Base-by-base conservation (phyloP, 371 early-diverging fungal species). In the Mucor piriformis region DNA sequence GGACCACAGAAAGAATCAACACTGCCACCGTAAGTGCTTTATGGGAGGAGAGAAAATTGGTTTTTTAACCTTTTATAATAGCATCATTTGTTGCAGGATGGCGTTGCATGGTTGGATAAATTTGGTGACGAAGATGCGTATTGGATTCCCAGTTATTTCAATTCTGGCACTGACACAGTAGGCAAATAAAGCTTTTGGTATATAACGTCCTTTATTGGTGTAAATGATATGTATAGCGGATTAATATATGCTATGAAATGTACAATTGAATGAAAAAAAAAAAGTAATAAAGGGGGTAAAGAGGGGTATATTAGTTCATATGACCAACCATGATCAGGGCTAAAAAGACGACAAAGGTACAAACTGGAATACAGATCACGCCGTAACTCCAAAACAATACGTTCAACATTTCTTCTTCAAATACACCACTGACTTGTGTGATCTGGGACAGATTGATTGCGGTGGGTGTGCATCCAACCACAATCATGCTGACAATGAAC, bases 81-180 rank as follows among this genome's bases (percentile, higher is more conserved):
- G 90, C 83, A 90, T 52, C 85, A 85, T 33, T 69, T 94, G 57
- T 63, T 94, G 55, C 83, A 89, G 37, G 90, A 93, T 48, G 90
- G 92, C 3, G 74, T 95, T 34, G 88, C 90, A 54, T 95, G 95
- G 95, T 72, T 93, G 16, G 95, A 95, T 67, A 65, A 70, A 35
- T 88, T 89, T 64, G 82, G 74, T 21, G 70, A 77, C 4, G 69
- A 69, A 4, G 61, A 76, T 47, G 76, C 87, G 54, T 95, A 89
- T 73, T 95, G 92, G 92, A 85, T 95, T 16, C 86, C 92, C 25
- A 86, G 92, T 40, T 92, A 93, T 63, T 89, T 54, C 48, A 18
- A n/a, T 24, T 29, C n/a, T 11, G 46, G 18, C 24, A 66, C 35
- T 11, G 29, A 35, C 8, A n/a, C n/a, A n/a, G n/a, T 38, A 43